Evolutionary conservation across 306 rosid species (phyloP), one percentile per base, ranked within the genome.

Genomic region (Trifolium fragiferum): DNA sequence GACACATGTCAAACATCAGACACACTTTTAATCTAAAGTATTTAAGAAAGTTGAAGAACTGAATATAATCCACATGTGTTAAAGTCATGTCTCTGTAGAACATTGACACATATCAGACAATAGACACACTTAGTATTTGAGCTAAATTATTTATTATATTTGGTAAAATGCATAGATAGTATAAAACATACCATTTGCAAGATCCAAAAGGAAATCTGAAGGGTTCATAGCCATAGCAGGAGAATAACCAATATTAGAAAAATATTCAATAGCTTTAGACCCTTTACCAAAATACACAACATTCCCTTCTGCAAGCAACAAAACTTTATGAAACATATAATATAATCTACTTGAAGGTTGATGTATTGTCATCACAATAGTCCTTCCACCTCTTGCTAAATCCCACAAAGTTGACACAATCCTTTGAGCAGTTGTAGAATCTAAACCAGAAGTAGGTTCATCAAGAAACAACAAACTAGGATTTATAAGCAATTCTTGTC

Each of bases 401-500:
- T 90, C 90, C 85, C 80, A 83, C 66, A 90, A 47, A 18, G 87
- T 86, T 4, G 92, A 90, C 7, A 92, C 89, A 72, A 86, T 90
- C 16, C 75, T 83, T 7, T 90, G 92, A 7, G 97, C 90, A 2
- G 88, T 90, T 8, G 96, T 92, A 3, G 97, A 92, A 57, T 90
- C 96, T 0, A 92, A 84, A 2, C 96, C 96, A 0, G 98, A 92
- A 0, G 96, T 90, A 1, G 98, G 98, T 55, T 92, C 98, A 60
- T 92, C 98, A 54, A 92, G 66, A 32, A 92, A 75, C 76, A 92
- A 78, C 76, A 92, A 75, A 43, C 90, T 87, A 1, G 98, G 98
- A 47, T 92, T 88, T 37, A 88, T 78, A 8, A 92, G 84, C 83
- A 92, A 66, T 72, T 90, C 96, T 63, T 92, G 96, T 6, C 93